phyloP scores from a whole-genome alignment of 78 protist genomes.

The Chrysochromulina parva region DNA sequence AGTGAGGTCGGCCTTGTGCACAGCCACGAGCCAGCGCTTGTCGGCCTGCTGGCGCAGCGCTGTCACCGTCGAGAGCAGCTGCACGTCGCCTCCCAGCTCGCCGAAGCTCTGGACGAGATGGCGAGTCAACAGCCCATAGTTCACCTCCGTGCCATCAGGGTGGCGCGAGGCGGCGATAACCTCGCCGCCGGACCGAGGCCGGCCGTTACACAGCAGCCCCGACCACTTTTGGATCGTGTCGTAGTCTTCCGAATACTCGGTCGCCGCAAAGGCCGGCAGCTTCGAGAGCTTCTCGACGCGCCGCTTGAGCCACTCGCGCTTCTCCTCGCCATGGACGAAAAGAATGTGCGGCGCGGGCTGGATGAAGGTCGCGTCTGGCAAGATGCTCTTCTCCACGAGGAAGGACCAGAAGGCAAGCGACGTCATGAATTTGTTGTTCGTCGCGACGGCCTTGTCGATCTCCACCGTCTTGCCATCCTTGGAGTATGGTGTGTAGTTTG shows the following conservation, averaged over 20 bases:
- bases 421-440: neutral
- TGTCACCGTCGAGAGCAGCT: neutral
- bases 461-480: neutral
- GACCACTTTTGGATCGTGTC: too few relatives aligned
- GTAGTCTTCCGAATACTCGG: neutral
- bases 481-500: neutral
- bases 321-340: neutral
- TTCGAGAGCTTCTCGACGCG: conserved; percentile 1
- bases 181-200: too few relatives aligned
- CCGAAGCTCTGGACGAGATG: neutral
- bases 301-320: neutral
- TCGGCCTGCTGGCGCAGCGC: conserved; percentile 2
- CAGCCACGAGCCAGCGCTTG: neutral
- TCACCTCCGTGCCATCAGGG: conserved; percentile 5
- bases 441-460: neutral
- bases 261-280: neutral
- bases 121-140: conserved; percentile 13
- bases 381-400: conserved; percentile 19
- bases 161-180: neutral
- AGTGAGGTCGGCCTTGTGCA: neutral
- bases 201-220: too few relatives aligned
- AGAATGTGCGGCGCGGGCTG: neutral
- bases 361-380: conserved; percentile 14
- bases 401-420: neutral
- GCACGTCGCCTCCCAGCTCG: conserved; percentile 16